Evolutionary conservation across 2,329 filamentous ascomycete species (phyloP), one percentile per base, ranked within the genome.

Genomic region (Fusarium lateritium): DNA sequence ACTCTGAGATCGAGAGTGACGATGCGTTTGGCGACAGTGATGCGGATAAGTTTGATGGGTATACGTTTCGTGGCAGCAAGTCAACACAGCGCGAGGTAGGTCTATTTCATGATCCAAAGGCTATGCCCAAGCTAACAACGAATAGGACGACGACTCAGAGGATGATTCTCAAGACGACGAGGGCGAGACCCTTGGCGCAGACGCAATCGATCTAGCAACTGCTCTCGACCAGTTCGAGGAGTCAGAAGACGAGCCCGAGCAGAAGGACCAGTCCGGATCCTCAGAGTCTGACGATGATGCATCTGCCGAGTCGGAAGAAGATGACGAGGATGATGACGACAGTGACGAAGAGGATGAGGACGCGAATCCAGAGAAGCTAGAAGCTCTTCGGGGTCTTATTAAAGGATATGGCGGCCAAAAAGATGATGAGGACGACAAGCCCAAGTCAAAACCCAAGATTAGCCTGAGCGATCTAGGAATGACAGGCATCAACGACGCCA

Each of bases 11-110:
- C 54, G 89, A 90, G 70, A 89, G 86, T 72, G 88, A 90, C 76
- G 93, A 97, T 74, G 94, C 95, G 3, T 94, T 97, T 83, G 93
- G 94, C 5, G 91, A 93, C 69, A 96, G 93, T 73, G 94, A 97
- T 75, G 91, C 96, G 75, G 94, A 97, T 76, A 87, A 86, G 67
- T 97, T 97, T 70, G 89, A 94, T 68, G 92, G 89, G 13, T 97
- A 91, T 73, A 75, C 83, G 1, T 89, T 89, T 63, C 74, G 85
- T 2, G 86, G 85, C 13, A 84, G 82, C 73, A 80, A 79, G 49
- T 67, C 79, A 3, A 79, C 78, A 55, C 76, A 78, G 42, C 61
- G 56, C 50, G 76, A 78, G 62, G 73, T 79, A 53, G 44, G 70
- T 52, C 17, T 22, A 5, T 40, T 31, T n/a, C 11, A 19, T n/a